Percentiles rank a stretch among this genome's conserved stretches.
Evolutionary conservation across 352 stramenopile species (phyloP).

Genomic region (Elongisporangium undulatum): DNA sequence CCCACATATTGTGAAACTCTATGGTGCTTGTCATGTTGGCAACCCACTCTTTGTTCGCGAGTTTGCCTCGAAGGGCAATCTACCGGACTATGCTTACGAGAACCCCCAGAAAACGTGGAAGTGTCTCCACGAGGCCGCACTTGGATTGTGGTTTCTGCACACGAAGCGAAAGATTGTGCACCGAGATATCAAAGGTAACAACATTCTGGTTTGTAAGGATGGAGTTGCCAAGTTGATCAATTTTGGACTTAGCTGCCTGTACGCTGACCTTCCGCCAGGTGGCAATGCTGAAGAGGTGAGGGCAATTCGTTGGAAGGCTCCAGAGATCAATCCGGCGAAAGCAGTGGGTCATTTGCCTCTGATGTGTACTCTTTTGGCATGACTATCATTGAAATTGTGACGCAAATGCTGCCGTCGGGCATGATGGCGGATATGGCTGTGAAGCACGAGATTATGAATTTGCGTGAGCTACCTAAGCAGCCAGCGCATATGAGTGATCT

Average conservation of each 20-base stretch:
- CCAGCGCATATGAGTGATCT: no score
- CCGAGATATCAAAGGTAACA: background rate
- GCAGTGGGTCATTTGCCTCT: no score
- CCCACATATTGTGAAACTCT: slow-evolving; percentile 2
- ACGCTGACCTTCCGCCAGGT: no score
- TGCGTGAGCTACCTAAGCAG: no score
- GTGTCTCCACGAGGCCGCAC: background rate
- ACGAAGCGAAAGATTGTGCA: background rate
- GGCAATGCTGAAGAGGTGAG: no score
- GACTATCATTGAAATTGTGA: no score
- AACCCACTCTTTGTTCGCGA: slow-evolving; percentile 1
- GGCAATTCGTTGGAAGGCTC: no score
- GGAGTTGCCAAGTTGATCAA: background rate
- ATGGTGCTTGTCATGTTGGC: background rate
- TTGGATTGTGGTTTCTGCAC: background rate
- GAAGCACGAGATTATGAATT: no score
- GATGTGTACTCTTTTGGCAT: no score
- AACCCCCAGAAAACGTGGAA: background rate
- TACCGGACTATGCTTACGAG: background rate
- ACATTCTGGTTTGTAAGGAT: background rate
- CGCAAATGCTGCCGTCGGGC: no score
- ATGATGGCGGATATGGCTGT: no score
- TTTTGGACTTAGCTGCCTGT: background rate
- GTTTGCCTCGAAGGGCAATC: background rate
- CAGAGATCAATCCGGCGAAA: no score